These are phyloP conservation scores for Psilocybe sp. DNA, from an alignment of 768 basidiomycete species.

Conservation along the genomic window DNA sequence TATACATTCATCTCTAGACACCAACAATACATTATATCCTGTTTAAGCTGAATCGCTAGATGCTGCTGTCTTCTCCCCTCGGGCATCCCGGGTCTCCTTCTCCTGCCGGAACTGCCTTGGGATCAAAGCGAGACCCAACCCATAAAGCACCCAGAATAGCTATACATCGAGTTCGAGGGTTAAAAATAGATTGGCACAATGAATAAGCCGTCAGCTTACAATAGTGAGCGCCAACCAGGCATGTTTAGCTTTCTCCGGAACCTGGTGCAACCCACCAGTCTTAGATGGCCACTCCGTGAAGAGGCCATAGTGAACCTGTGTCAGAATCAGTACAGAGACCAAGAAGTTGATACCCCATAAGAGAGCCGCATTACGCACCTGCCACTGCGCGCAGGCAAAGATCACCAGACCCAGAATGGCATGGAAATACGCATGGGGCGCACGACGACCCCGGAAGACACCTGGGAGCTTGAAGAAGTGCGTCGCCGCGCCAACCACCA, in stretches of 20 bases:
- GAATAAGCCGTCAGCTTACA: slow-evolving; percentile 21
- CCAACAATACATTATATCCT: not conserved
- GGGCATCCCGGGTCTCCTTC: slow-evolving; percentile 15
- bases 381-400: slow-evolving; percentile 50
- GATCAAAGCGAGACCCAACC: slow-evolving; percentile 37
- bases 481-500: slow-evolving; percentile 44
- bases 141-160: slow-evolving; percentile 48
- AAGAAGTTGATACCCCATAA: not conserved
- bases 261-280: slow-evolving; percentile 30
- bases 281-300: slow-evolving; percentile 40
- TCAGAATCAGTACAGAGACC: slow-evolving; percentile 6
- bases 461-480: slow-evolving; percentile 49
- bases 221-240: slow-evolving; percentile 47
- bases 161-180: slow-evolving; percentile 15
- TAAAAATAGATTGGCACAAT: not conserved
- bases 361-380: slow-evolving; percentile 27
- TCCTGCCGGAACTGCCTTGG: slow-evolving; percentile 47
- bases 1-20: slow-evolving; percentile 8
- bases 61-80: slow-evolving; percentile 14
- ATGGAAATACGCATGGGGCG: slow-evolving; percentile 56
- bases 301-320: slow-evolving; percentile 47
- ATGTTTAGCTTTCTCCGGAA: slow-evolving; percentile 37
- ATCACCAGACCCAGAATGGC: slow-evolving; percentile 52
- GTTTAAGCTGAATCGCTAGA: slow-evolving; percentile 9
- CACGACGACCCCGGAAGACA: slow-evolving; percentile 35